Evolutionary conservation across 176 grass and related monocot genomes (phyloP), one percentile per base, ranked within the genome.

Genomic region (Elymus sibiricus): DNA sequence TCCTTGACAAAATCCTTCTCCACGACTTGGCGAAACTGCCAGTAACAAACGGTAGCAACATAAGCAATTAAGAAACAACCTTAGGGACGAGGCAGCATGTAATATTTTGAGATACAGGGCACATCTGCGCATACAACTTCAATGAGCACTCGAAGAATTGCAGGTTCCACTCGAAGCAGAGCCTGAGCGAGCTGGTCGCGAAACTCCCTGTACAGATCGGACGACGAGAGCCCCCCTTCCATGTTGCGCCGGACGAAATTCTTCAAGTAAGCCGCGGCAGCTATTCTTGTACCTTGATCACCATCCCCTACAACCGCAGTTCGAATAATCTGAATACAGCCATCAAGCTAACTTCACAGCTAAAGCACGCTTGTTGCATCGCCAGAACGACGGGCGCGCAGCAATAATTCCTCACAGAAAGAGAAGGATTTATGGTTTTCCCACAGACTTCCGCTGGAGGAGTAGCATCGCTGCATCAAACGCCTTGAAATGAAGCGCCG

Each of bases 1-100:
- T 93, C 93, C 80, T 92, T 91, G 58, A 91, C 95, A 82, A 97
- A 95, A 72, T 98, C 91, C 61, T 95, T 95, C 39, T 77, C 51
- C 25, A 90, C 64, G 56, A 98, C 27, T 49, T 86, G 85, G 66
- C 85, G 85, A 67, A 98, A 91, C 95, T 95, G 87, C 32, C 56
- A 13, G 29, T 32, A 12, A 86, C 34, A 91, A 69, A 80, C n/a
- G 51, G 71, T 28, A 71, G n/a, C 15, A 79, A 34, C 37, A 74
- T 35, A 85, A 28, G 26, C 46, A 28, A 4, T 65, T 58, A 64
- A 5, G 11, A 69, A 35, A 68, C 22, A 83, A 46, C 29, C 31
- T 65, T 79, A 67, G 4, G 58, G 64, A 12, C 27, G 58, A 74
- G 8, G 32, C 34, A 35, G 14, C 35, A 44, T 74, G 10, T 55